Base-by-base conservation (phyloP, 495 filamentous ascomycete species). In the Penicillium silybi region DNA sequence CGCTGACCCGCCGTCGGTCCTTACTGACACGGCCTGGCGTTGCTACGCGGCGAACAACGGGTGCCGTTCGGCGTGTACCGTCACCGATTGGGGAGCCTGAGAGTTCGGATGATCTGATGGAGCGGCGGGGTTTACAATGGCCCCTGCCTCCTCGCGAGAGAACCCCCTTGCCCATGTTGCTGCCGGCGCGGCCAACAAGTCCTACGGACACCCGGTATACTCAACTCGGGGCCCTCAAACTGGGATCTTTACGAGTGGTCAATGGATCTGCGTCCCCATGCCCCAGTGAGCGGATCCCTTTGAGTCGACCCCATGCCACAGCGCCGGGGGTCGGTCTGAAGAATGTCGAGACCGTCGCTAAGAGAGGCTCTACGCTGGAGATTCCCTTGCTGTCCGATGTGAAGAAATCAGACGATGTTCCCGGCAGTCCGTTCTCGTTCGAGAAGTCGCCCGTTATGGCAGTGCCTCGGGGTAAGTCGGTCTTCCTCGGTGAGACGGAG, bases 201-300 rank as follows among this genome's bases (percentile, higher is more conserved):
- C 77, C 77, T 15, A 62, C 52, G 19, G 72, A 71, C 41, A 59
- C 74, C 25, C 69, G 68, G 19, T 77, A 77, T 50, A 72, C 73
- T n/a, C 73, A 80, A 51, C 52, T 80, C 16, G 76, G 76, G 27
- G 72, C 73, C 2, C 62, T 80, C 20, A 74, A 73, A 38, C 46
- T 78, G 17, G 77, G 77, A 16, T 78, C 76, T 13, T 49, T 80
- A 42, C 70, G 75, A 13, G 71, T 80, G 3, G 77, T 78, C 2
- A 80, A 80, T 50, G 70, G 70, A 8, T 71, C 70, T 41, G 53
- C 56, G 20, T 78, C 74, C 15, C 74, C 76, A 2, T 73, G 66
- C 37, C 61, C 70, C n/a, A 71, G 69, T 37, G 66, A 73, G 19
- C 69, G 66, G 9, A 57, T 57, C 25, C 61, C 63, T 18, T 44